Percentiles rank a stretch among this genome's conserved stretches.
Evolutionary conservation across 768 basidiomycete genomes (phyloP).

Genomic region (Fibroporia radiculosa): DNA sequence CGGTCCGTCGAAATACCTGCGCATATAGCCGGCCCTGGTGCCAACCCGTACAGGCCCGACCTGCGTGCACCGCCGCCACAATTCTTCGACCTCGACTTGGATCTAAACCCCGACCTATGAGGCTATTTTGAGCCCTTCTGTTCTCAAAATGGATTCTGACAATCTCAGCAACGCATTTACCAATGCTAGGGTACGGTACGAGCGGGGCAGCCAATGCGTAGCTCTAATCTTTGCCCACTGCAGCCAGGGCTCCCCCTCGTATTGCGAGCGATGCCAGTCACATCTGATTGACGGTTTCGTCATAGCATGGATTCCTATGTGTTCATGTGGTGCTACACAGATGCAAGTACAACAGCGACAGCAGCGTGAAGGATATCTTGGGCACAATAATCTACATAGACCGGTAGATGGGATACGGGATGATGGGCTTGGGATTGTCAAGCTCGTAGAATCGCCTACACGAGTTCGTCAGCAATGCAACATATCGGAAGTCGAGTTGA

Average conservation of each 20-base stretch:
- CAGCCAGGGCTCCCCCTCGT: too few relatives aligned
- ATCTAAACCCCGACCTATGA: conserved; percentile 75
- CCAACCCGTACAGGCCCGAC: conserved; percentile 69
- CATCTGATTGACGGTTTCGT: too few relatives aligned
- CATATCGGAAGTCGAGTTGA: too few relatives aligned
- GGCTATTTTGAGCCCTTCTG: background rate
- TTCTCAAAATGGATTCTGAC: too few relatives aligned
- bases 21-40: conserved; percentile 37
- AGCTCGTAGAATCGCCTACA: background rate
- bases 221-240: too few relatives aligned
- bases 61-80: conserved; percentile 46
- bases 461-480: background rate
- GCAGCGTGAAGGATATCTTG: background rate
- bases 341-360: too few relatives aligned
- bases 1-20: conserved; percentile 38
- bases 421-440: conserved; percentile 3
- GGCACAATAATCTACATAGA: background rate
- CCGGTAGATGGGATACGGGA: background rate
- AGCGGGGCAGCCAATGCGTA: too few relatives aligned
- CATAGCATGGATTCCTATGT: too few relatives aligned
- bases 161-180: too few relatives aligned
- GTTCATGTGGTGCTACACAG: too few relatives aligned
- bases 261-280: too few relatives aligned
- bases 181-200: too few relatives aligned
- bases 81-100: conserved; percentile 73